Evolutionary conservation across 208 protist genomes (phyloP).

Genomic region (Wallacemonas rigidus): DNA sequence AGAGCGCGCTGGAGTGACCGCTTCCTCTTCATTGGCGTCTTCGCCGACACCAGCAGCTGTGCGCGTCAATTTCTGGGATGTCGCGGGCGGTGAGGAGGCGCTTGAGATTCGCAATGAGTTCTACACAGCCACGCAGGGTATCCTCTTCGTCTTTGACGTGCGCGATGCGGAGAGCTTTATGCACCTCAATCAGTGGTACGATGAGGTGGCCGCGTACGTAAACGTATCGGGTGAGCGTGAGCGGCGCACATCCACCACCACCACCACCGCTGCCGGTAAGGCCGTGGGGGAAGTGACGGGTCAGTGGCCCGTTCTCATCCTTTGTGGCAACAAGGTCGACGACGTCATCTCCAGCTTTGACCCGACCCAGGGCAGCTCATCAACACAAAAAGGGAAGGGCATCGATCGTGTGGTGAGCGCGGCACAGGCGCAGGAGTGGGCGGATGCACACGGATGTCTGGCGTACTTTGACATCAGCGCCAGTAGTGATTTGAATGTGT

Average conservation of each 20-base stretch:
- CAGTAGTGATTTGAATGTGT: conserved; percentile 50
- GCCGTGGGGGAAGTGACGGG: conserved; percentile 35
- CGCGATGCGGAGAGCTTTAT: conserved; percentile 53
- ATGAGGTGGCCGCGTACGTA: conserved; percentile 61
- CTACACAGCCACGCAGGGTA: conserved; percentile 93
- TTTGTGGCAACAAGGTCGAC: conserved; percentile 79
- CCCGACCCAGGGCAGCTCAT: conserved; percentile 12
- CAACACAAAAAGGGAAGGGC: conserved; percentile 7
- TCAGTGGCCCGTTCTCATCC: conserved; percentile 40
- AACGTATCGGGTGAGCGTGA: neutral
- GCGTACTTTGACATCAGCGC: conserved; percentile 81
- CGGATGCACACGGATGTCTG: conserved; percentile 45
- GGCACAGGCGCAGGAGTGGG: conserved; percentile 63
- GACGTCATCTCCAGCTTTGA: conserved; percentile 27
- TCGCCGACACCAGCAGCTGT: conserved; percentile 36
- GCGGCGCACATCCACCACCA: conserved; percentile 30
- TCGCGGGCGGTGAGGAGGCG: conserved; percentile 90
- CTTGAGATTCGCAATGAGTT: conserved; percentile 96
- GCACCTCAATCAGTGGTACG: conserved; percentile 68
- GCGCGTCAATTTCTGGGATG: conserved; percentile 97
- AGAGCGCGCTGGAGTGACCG: neutral
- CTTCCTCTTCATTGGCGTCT: neutral
- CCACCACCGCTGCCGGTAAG: conserved; percentile 44
- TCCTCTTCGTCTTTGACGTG: conserved; percentile 86
- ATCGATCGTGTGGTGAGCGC: conserved; percentile 50